Base-by-base conservation (phyloP, 2,329 filamentous ascomycete species). In the Amphichorda felina region DNA sequence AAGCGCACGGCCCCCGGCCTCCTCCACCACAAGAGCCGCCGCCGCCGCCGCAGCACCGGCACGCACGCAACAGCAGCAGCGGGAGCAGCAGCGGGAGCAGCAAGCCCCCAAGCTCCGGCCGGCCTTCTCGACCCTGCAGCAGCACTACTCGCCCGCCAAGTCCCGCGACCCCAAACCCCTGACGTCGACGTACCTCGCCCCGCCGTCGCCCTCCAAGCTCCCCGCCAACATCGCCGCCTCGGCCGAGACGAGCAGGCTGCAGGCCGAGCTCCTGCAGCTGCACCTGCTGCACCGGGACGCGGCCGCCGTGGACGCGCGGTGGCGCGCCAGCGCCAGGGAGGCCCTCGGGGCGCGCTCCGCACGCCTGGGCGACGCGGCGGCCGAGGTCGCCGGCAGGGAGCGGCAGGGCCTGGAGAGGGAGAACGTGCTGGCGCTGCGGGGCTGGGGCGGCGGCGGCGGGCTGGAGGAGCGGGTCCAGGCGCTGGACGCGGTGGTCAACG, bases 121-220 rank as follows among this genome's bases (percentile, higher is more conserved):
- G 0, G 59, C 66, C 32, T 81, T 81, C 54, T 71, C 64, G 33
- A 79, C 70, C 1, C 66, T 73, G 27, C 76, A 82, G 44, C 76
- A 82, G 44, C 75, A 81, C 55, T 81, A 72, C 57, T 78, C 73
- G 19, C 78, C 79, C 0, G 70, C 71, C 30, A 80, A 80, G 47
- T 63, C 61, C 4, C 57, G 64, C 8, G 66, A 70, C 1, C 72
- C 77, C 0, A 82, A 82, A 41, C 73, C 76, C 5, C 60, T 73
- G n/a, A 71, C 71, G 0, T 60, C 72, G 11, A 61, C 66, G 28
- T 68, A 64, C 53, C 65, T 78, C 30, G 71, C 70, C 14, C 71
- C 75, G 1, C 69, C 75, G 0, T 72, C 73, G 3, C 75, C 76
- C 1, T 72, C 70, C 21, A 76, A 78, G 46, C 63, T 72, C 3